These are phyloP conservation scores for Pyrrhoderma lamaoense DNA, from an alignment of 1,284 basidiomycete species.

Conservation along the genomic window DNA sequence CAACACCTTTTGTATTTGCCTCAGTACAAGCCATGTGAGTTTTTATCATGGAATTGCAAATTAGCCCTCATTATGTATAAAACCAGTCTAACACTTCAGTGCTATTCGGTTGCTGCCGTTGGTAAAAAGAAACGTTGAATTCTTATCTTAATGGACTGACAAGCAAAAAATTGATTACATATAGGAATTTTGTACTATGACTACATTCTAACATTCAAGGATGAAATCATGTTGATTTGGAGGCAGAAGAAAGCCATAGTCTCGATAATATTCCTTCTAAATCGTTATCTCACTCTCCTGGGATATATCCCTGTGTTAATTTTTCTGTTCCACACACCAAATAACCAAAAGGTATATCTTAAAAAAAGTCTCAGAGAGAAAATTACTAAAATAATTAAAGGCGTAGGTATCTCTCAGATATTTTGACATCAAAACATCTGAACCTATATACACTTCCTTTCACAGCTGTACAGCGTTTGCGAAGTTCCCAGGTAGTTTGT, in stretches of 20 bases:
- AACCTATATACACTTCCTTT: neutral
- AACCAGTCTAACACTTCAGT: conserved; percentile 10
- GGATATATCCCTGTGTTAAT: conserved; percentile 12
- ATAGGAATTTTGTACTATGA: conserved; percentile 16
- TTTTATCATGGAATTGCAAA: neutral
- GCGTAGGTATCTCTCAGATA: conserved; percentile 3
- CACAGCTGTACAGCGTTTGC: conserved; percentile 12
- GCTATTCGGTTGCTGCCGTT: conserved; percentile 11
- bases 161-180: neutral
- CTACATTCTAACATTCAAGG: conserved; percentile 5
- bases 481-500: conserved; percentile 11
- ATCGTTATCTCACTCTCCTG: conserved; percentile 13
- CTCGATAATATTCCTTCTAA: conserved; percentile 10
- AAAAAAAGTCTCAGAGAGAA: neutral
- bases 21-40: conserved; percentile 3
- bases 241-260: conserved; percentile 5
- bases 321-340: conserved; percentile 16
- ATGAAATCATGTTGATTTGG: conserved; percentile 12
- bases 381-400: neutral
- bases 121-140: neutral
- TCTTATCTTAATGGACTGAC: neutral
- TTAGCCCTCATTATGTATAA: neutral
- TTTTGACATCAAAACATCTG: neutral
- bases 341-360: conserved; percentile 9
- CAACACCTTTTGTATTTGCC: neutral